Conservation (phyloP, 1,284 basidiomycete genomes). For the Cryptococcus sp. region DNA sequence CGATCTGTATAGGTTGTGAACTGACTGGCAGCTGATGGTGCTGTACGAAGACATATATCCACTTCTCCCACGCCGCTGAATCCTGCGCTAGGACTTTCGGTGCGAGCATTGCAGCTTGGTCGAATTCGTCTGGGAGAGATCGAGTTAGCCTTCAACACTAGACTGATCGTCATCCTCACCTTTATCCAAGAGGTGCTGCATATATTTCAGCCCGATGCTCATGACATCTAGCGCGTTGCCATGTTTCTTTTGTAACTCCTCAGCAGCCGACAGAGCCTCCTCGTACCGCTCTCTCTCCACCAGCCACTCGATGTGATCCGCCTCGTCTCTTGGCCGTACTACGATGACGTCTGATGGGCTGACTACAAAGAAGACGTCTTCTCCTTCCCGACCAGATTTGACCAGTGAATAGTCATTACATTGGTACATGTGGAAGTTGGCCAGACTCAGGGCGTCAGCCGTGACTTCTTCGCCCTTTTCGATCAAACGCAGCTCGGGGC, state of each 20-base stretch:
- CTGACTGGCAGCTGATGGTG: constrained; percentile 74
- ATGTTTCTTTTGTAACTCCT: constrained; percentile 59
- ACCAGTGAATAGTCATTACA: constrained; percentile 89
- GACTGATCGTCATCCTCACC: constrained; percentile 56
- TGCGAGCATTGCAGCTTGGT: constrained; percentile 79
- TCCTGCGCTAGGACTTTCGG: constrained; percentile 83
- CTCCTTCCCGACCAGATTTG: constrained; percentile 43
- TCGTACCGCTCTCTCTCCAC: constrained; percentile 83
- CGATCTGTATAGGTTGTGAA: constrained; percentile 7
- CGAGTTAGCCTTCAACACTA: constrained; percentile 1
- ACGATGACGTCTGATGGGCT: constrained; percentile 84
- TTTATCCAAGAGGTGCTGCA: constrained; percentile 74
- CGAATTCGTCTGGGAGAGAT: constrained; percentile 64
- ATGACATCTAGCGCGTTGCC: constrained; percentile 61
- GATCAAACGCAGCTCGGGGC: constrained; percentile 91
- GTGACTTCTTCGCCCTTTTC: constrained; percentile 88
- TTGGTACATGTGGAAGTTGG: constrained; percentile 76
- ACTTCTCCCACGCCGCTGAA: constrained; percentile 84
- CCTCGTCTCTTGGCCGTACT: constrained; percentile 79
- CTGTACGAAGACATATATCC: constrained; percentile 90
- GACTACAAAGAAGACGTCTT: constrained; percentile 68
- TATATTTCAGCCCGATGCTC: constrained; percentile 79
- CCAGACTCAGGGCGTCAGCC: constrained; percentile 78
- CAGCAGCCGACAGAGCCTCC: constrained; percentile 83
- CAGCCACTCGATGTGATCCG: constrained; percentile 91